Conservation (phyloP, 441 rosid genomes). For the Hura crepitans region DNA sequence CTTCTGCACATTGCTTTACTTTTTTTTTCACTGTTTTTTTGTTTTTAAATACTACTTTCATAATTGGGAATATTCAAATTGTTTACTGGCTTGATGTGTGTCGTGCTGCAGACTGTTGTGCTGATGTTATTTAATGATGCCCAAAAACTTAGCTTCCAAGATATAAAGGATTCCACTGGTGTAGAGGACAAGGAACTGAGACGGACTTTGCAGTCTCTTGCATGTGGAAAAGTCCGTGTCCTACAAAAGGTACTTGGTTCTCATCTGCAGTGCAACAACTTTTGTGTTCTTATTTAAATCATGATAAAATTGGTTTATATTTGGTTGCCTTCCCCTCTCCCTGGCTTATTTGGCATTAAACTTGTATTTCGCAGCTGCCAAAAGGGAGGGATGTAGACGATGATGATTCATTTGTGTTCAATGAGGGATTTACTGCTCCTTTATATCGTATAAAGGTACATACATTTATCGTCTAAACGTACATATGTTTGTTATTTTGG, state of each 20-base stretch:
- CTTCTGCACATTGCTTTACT: background rate
- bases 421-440: slow-evolving; percentile 75
- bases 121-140: slow-evolving; percentile 98
- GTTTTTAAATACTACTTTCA: slow-evolving; percentile 1
- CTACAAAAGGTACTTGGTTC: slow-evolving; percentile 63
- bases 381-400: slow-evolving; percentile 97
- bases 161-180: slow-evolving; percentile 91
- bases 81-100: slow-evolving; percentile 15
- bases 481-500: background rate
- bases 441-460: slow-evolving; percentile 87
- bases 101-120: slow-evolving; percentile 71
- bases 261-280: background rate
- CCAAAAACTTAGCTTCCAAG: slow-evolving; percentile 83
- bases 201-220: slow-evolving; percentile 96
- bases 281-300: slow-evolving; percentile 8
- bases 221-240: slow-evolving; percentile 96
- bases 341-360: slow-evolving; percentile 5
- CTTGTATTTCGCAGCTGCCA: slow-evolving; percentile 52
- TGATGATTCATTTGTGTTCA: slow-evolving; percentile 79
- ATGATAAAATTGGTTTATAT: slow-evolving; percentile 7
- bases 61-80: slow-evolving; percentile 24
- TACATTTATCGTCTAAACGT: slow-evolving; percentile 70
- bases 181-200: slow-evolving; percentile 96
- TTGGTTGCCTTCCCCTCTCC: background rate
- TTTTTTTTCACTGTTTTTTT: slow-evolving; percentile 7